These are phyloP conservation scores for Penicillium ochrochloron DNA, from an alignment of 495 filamentous ascomycete species.

Conservation along the genomic window DNA sequence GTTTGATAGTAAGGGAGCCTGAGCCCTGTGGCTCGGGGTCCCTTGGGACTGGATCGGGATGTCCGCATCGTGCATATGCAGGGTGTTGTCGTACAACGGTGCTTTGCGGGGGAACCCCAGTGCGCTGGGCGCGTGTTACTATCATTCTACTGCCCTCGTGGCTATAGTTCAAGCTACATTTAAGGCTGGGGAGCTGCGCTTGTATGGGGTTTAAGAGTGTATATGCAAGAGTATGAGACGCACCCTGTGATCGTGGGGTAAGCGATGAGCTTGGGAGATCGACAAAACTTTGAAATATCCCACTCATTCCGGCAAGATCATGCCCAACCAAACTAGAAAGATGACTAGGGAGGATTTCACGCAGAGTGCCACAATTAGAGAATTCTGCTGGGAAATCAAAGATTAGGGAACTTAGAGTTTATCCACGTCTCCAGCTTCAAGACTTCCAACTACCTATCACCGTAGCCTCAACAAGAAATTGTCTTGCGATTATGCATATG, in stretches of 20 bases:
- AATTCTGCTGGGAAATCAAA: not conserved
- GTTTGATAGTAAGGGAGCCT: not conserved
- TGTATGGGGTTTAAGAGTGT: not conserved
- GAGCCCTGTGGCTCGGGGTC: not conserved
- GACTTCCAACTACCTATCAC: too few species aligned
- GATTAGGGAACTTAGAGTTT: not conserved
- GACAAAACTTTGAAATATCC: not conserved
- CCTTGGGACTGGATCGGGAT: not conserved
- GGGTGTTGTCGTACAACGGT: not conserved
- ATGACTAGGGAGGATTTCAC: not conserved
- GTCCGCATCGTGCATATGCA: constrained; percentile 5
- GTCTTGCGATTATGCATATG: not conserved
- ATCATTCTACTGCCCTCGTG: not conserved
- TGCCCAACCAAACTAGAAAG: too few species aligned
- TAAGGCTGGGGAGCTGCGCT: not conserved
- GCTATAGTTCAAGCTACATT: not conserved
- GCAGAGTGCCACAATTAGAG: not conserved
- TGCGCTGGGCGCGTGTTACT: not conserved
- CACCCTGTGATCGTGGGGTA: not conserved
- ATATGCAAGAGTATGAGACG: not conserved
- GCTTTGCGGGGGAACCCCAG: not conserved
- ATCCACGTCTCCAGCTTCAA: too few species aligned
- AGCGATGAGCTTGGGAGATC: not conserved
- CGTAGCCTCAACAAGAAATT: too few species aligned
- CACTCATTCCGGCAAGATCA: not conserved